These are phyloP conservation scores for Helicocarpus griseus DNA, from an alignment of 2,329 filamentous ascomycete genomes.

Conservation along the genomic window DNA sequence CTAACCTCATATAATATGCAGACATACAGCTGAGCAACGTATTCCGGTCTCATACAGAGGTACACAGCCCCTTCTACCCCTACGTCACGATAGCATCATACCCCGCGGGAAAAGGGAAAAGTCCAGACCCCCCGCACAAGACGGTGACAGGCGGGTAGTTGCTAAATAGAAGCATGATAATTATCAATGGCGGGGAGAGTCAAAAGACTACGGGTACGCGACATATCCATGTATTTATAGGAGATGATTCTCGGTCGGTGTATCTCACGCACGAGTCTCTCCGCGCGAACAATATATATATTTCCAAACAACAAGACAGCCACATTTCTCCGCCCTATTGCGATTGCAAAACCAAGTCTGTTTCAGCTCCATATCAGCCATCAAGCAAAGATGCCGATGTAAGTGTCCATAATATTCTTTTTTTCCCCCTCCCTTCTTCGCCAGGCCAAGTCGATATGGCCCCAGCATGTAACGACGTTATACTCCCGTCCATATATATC, in stretches of 20 bases:
- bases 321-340: background rate
- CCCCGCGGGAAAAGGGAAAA: no score
- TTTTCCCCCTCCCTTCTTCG: background rate
- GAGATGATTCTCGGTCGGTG: background rate
- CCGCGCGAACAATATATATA: background rate
- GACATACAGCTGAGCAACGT: no score
- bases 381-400: constrained; percentile 18
- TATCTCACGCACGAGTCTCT: background rate
- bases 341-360: no score
- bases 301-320: background rate
- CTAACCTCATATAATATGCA: no score
- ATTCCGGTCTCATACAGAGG: no score
- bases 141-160: no score
- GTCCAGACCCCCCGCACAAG: background rate
- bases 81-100: constrained; percentile 3
- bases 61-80: background rate
- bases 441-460: no score
- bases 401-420: constrained; percentile 5
- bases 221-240: background rate
- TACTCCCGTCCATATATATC: no score
- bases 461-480: no score
- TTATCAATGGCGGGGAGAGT: no score
- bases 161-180: no score
- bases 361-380: background rate
- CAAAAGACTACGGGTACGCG: no score